Evolutionary conservation across 345 rosid species (phyloP), one percentile per base, ranked within the genome.

Genomic region (Brassica rapa): DNA sequence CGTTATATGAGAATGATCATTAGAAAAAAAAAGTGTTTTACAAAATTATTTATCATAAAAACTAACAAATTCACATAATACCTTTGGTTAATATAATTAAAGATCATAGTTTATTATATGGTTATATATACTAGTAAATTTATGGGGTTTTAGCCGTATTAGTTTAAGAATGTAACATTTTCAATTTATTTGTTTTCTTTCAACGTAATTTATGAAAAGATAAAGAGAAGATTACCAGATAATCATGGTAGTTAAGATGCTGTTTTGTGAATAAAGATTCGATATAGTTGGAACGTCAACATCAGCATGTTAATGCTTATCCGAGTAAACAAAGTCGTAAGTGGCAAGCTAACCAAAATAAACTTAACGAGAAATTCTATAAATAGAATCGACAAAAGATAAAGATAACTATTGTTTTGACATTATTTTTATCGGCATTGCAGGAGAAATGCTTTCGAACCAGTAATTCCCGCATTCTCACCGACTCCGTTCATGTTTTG

Each of bases 401-500:
- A 49, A 49, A 49, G 19, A 55, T 27, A 64, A 30, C 2, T 16
- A 21, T 16, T 67, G 21, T 69, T 35, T 8, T 61, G 71, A 77
- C 71, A 53, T 53, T 16, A 53, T 16, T 5, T 15, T 30, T 23
- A 0, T 43, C n/a, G 30, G 43, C 9, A 59, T 72, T 76, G 32
- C 83, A 86, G 94, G 88, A 80, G 79, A 35, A 46, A 61, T 61
- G 25, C 71, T 2, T 67, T 73, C 14, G 77, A 68, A 30, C 23
- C 83, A 8, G 65, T 70, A 3, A 83, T 90, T 49, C 90, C 94
- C 14, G 35, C 86, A 9, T 85, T 89, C 74, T 78, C 91, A 14
- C 84, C 94, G 19, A 81, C 87, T 30, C 90, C 94, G 11, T 90
- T 88, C 75, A 83, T 88, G 87, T 80, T 90, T 39, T 88, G 83